Conservation (phyloP, 2,329 filamentous ascomycete genomes). For the Fusarium lyarnte region DNA sequence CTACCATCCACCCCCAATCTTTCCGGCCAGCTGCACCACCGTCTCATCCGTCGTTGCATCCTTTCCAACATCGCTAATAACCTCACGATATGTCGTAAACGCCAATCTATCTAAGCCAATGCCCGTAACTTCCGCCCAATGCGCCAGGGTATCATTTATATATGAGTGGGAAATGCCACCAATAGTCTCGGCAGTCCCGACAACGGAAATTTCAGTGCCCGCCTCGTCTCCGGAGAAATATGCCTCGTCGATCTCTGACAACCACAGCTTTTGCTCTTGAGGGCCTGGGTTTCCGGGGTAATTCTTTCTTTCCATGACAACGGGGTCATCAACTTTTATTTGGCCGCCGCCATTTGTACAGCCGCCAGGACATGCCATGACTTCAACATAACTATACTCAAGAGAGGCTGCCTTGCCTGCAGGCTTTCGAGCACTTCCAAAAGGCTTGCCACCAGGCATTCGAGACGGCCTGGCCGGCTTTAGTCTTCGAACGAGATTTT, state of each 20-base stretch:
- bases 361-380: conserved; percentile 99
- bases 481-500: conserved; percentile 92
- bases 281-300: conserved; percentile 69
- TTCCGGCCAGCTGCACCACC: conserved; percentile 88
- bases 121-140: conserved; percentile 80
- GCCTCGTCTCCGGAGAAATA: conserved; percentile 81
- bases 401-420: conserved; percentile 59
- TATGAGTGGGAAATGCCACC: conserved; percentile 73
- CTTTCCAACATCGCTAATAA: conserved; percentile 95
- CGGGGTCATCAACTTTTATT: conserved; percentile 86
- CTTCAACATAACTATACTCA: conserved; percentile 94
- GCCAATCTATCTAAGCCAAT: conserved; percentile 77
- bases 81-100: conserved; percentile 89
- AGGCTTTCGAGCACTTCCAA: conserved; percentile 64
- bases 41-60: conserved; percentile 74
- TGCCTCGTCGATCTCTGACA: conserved; percentile 84
- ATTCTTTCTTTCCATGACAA: conserved; percentile 61
- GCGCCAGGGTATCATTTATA: conserved; percentile 73
- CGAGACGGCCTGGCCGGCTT: conserved; percentile 82
- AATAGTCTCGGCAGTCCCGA: conserved; percentile 55
- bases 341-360: conserved; percentile 98
- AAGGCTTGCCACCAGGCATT: conserved; percentile 78
- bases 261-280: conserved; percentile 86
- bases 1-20: conserved; percentile 94
- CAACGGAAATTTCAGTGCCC: conserved; percentile 46